Evolutionary conservation across 1,284 basidiomycete species (phyloP).

Genomic region (Naganishia sp.): DNA sequence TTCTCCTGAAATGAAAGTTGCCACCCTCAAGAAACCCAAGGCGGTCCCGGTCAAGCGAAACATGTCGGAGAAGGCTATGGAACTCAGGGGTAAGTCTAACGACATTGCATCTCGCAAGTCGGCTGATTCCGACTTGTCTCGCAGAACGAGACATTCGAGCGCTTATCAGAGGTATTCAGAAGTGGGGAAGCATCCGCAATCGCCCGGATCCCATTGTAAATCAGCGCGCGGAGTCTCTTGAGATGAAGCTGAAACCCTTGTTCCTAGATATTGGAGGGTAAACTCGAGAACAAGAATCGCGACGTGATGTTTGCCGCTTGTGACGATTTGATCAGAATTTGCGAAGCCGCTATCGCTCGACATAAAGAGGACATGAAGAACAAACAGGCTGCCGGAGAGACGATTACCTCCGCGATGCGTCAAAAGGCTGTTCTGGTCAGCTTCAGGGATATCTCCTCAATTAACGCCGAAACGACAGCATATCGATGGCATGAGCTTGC

Average conservation of each 20-base stretch:
- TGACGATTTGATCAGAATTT: constrained; percentile 88
- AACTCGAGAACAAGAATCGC: constrained; percentile 90
- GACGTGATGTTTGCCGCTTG: constrained; percentile 86
- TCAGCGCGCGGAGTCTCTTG: constrained; percentile 36
- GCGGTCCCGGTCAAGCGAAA: constrained; percentile 58
- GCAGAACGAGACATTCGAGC: constrained; percentile 90
- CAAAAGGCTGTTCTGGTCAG: constrained; percentile 88
- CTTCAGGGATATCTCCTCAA: constrained; percentile 83
- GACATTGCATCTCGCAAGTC: neutral
- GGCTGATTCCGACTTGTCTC: constrained; percentile 11
- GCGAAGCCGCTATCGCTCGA: constrained; percentile 77
- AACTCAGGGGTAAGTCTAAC: constrained; percentile 66
- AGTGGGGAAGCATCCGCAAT: constrained; percentile 95
- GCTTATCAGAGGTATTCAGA: constrained; percentile 89
- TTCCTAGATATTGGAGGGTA: constrained; percentile 79
- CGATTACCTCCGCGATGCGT: constrained; percentile 57
- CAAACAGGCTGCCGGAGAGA: constrained; percentile 78
- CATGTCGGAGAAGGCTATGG: constrained; percentile 88
- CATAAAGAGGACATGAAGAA: constrained; percentile 77
- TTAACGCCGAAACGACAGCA: constrained; percentile 97
- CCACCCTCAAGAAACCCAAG: constrained; percentile 37
- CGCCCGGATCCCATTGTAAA: constrained; percentile 91
- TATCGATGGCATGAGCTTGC: constrained; percentile 86
- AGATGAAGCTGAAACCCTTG: constrained; percentile 32
- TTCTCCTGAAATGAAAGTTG: constrained; percentile 53